Conservation (phyloP, 768 basidiomycete species). For the Wakefieldia striispora region DNA sequence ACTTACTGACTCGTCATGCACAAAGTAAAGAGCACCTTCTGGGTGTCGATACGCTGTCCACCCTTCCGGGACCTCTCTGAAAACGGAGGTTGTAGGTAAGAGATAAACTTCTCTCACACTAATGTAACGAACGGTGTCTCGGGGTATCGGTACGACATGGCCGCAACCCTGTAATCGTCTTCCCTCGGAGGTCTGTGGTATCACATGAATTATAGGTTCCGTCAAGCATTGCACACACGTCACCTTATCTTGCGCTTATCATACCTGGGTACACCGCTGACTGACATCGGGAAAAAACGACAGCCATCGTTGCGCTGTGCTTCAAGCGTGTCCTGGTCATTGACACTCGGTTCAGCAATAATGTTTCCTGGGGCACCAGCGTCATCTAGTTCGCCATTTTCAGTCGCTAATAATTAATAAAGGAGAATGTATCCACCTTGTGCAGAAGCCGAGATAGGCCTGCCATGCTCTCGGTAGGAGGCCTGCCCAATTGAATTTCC, state of each 20-base stretch:
- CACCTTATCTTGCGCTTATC: conserved; percentile 13
- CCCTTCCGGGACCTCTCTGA: conserved; percentile 25
- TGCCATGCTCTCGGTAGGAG: conserved; percentile 22
- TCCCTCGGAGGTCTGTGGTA: neutral
- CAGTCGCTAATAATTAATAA: neutral
- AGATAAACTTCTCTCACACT: neutral
- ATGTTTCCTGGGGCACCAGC: neutral
- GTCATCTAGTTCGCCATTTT: neutral
- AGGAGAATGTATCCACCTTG: neutral
- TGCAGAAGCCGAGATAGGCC: conserved; percentile 6
- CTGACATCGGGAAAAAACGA: conserved; percentile 18
- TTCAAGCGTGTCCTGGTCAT: conserved; percentile 11
- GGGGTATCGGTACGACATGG: conserved; percentile 18
- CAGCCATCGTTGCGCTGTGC: neutral
- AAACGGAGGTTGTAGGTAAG: neutral
- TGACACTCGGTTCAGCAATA: conserved; percentile 3
- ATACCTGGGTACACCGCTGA: conserved; percentile 12
- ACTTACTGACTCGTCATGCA: conserved; percentile 43
- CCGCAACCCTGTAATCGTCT: conserved; percentile 8
- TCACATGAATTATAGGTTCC: neutral
- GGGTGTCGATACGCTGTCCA: conserved; percentile 55
- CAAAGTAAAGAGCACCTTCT: conserved; percentile 64
- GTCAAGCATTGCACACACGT: neutral
- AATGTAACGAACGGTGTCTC: conserved; percentile 19
- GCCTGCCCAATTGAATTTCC: conserved; percentile 18